These are phyloP conservation scores for Pyrus bretschneideri DNA, from an alignment of 306 rosid genomes.

Conservation along the genomic window DNA sequence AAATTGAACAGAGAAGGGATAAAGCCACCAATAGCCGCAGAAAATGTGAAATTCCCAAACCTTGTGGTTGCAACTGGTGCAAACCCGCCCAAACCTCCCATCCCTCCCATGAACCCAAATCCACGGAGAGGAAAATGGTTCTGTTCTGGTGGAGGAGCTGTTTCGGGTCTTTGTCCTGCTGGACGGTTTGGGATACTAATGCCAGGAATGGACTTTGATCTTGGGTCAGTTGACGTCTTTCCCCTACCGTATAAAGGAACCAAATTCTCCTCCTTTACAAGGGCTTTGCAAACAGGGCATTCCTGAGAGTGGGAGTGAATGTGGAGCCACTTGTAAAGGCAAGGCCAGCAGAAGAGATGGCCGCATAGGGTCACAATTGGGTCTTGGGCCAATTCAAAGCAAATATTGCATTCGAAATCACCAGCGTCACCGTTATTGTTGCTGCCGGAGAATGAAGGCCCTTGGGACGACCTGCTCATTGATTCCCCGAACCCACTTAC, in stretches of 20 bases:
- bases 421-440: conserved; percentile 47
- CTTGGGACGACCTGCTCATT: conserved; percentile 51
- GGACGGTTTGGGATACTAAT: conserved; percentile 68
- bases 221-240: conserved; percentile 75
- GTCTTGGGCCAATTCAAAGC: conserved; percentile 84
- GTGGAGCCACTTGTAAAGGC: conserved; percentile 86
- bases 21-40: conserved; percentile 76
- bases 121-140: conserved; percentile 56
- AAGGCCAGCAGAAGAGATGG: conserved; percentile 90
- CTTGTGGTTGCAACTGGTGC: conserved; percentile 64
- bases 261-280: conserved; percentile 72
- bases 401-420: conserved; percentile 82
- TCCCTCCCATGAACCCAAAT: conserved; percentile 65
- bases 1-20: conserved; percentile 63
- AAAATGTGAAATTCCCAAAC: conserved; percentile 72
- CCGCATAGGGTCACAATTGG: conserved; percentile 86
- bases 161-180: conserved; percentile 74
- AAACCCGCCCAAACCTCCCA: conserved; percentile 55
- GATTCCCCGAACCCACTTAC: conserved; percentile 72
- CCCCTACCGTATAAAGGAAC: conserved; percentile 87
- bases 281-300: conserved; percentile 85
- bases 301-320: conserved; percentile 66
- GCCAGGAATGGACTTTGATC: conserved; percentile 67
- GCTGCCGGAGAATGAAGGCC: conserved; percentile 44
- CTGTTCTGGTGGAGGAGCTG: conserved; percentile 69